Percentiles rank a stretch among this genome's conserved stretches.
Evolutionary conservation across 768 basidiomycete genomes (phyloP).

Genomic region (Boletus insuetus): DNA sequence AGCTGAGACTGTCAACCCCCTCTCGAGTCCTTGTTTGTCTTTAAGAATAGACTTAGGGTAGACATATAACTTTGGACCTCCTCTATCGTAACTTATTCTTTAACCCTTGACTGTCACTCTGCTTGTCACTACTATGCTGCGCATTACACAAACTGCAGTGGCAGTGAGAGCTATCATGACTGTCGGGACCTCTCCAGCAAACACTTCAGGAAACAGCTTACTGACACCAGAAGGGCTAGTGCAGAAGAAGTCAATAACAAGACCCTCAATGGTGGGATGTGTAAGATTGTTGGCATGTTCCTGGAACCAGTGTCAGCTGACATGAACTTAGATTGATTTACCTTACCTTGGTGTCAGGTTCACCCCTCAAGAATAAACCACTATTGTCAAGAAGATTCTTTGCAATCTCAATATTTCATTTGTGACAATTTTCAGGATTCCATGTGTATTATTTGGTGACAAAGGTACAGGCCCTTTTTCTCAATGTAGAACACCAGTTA

Average conservation of each 20-base stretch:
- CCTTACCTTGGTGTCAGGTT: neutral
- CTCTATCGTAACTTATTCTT: no score
- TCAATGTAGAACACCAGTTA: neutral
- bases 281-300: conserved; percentile 6
- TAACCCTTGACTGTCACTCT: no score
- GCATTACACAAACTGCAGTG: neutral
- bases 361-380: neutral
- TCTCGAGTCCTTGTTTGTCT: no score
- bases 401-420: neutral
- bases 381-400: neutral
- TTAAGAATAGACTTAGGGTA: no score
- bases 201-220: conserved; percentile 1
- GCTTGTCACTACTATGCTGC: no score
- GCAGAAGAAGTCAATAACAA: no score
- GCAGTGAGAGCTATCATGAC: neutral
- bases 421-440: no score
- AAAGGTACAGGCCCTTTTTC: neutral
- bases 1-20: no score
- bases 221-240: no score
- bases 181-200: neutral
- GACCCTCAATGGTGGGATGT: neutral
- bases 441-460: no score
- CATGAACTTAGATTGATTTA: neutral
- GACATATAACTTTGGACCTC: no score
- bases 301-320: neutral